These are phyloP conservation scores for Arctostaphylos glauca DNA, from an alignment of 148 eudicot genomes.

Conservation along the genomic window DNA sequence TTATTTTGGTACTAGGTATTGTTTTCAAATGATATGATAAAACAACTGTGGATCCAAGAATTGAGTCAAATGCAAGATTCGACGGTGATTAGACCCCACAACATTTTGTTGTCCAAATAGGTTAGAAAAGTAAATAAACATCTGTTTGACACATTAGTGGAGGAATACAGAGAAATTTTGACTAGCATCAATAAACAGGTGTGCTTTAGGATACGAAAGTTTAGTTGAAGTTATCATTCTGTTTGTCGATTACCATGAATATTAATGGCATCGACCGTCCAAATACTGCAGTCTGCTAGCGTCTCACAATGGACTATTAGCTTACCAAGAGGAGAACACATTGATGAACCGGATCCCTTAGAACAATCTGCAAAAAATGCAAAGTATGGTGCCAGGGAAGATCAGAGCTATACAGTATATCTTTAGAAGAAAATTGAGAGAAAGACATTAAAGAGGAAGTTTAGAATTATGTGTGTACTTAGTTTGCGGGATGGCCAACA, in stretches of 20 bases:
- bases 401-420: background rate
- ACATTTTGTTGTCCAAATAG: too few relatives aligned
- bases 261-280: background rate
- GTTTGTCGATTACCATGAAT: background rate
- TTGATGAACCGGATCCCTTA: background rate
- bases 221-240: background rate
- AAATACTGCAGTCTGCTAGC: background rate
- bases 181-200: background rate
- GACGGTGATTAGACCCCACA: too few relatives aligned
- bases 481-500: background rate
- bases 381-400: background rate
- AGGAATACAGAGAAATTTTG: too few relatives aligned
- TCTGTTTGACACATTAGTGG: too few relatives aligned
- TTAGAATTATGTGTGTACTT: background rate
- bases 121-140: too few relatives aligned
- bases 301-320: background rate
- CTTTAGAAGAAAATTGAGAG: background rate
- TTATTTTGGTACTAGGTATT: too few relatives aligned
- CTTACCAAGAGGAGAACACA: background rate
- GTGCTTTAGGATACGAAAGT: background rate
- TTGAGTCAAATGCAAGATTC: too few relatives aligned
- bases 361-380: background rate
- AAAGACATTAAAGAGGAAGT: background rate
- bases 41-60: too few relatives aligned
- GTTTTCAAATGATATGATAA: too few relatives aligned